Evolutionary conservation across 2,329 filamentous ascomycete species (phyloP), one percentile per base, ranked within the genome.

Genomic region (Coleophoma crateriformis): DNA sequence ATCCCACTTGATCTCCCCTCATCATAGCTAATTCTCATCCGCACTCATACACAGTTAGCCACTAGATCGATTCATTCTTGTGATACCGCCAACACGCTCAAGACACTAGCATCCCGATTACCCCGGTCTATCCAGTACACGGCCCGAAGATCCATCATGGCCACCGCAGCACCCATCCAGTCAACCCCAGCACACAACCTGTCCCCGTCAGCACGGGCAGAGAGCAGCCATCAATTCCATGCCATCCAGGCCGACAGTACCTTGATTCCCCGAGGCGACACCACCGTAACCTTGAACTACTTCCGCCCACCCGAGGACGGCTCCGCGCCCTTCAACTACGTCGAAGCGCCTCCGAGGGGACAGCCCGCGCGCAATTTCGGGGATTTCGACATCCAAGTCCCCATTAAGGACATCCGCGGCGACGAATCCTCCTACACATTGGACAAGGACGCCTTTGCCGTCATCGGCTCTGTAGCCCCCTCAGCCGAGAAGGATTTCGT

Each of bases 371-470:
- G 60, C 17, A 66, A 66, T 35, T 66, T 56, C 46, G 60, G 60
- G 4, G 58, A 59, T 35, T 57, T 60, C 15, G 53, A 61, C 15
- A 47, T 61, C 5, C 20, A 60, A 41, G 60, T 64, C 0, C 62
- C 64, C 4, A 78, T 96, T 60, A 71, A 76, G 53, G 90, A 96
- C 69, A 76, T 91, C 59, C 87, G 90, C 47, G 86, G 84, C 46
- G 74, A 72, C 46, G 89, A 94, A 63, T 62, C 71, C 3, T 69
- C 76, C 15, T 91, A 84, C 68, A 77, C 67, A 7, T 77, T 94
- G 13, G 85, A 92, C 69, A 74, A 73, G 49, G 82, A 91, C 65
- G 88, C 88, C 55, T 95, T 96, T 72, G 74, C 81, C 50, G 72
- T 87, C 17, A 66, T 90, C 45, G 71, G 72, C 12, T 68, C 75